These are phyloP conservation scores for Leishmania aethiopica DNA, from an alignment of 208 protist species.

Conservation along the genomic window DNA sequence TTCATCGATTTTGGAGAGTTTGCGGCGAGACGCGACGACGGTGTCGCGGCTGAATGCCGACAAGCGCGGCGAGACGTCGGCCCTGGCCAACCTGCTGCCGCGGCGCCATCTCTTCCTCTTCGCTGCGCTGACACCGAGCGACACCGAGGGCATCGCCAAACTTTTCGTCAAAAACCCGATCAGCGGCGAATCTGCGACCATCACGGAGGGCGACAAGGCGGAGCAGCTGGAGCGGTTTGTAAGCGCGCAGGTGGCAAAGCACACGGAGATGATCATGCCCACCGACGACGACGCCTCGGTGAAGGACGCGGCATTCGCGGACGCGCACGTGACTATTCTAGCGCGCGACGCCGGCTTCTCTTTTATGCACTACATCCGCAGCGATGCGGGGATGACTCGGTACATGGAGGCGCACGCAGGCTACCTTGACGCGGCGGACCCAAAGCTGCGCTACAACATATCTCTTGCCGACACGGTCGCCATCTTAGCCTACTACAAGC, in stretches of 20 bases:
- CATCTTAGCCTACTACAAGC: slow-evolving; percentile 76
- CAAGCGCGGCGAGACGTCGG: slow-evolving; percentile 56
- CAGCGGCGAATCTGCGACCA: slow-evolving; percentile 83
- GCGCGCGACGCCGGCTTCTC: slow-evolving; percentile 84
- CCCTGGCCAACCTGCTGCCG: slow-evolving; percentile 85
- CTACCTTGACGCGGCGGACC: slow-evolving; percentile 29
- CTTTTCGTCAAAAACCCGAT: slow-evolving; percentile 90
- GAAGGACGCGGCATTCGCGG: slow-evolving; percentile 54
- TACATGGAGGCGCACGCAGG: slow-evolving; percentile 71
- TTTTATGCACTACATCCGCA: slow-evolving; percentile 56
- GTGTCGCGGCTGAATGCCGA: slow-evolving; percentile 64
- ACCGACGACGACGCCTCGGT: slow-evolving; percentile 60
- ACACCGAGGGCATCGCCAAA: slow-evolving; percentile 62
- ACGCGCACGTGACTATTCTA: slow-evolving; percentile 87
- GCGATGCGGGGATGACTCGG: slow-evolving; percentile 39
- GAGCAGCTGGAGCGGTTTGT: slow-evolving; percentile 69
- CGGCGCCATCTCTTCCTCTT: slow-evolving; percentile 88
- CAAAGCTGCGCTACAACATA: slow-evolving; percentile 72
- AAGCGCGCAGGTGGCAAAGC: slow-evolving; percentile 55
- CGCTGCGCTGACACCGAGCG: slow-evolving; percentile 47
- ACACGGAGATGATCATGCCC: slow-evolving; percentile 83
- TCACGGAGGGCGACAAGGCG: slow-evolving; percentile 51
- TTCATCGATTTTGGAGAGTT: slow-evolving; percentile 73
- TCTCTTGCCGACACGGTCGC: slow-evolving; percentile 82
- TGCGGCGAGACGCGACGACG: slow-evolving; percentile 65